Evolutionary conservation across 2,329 filamentous ascomycete genomes (phyloP), one percentile per base, ranked within the genome.

Genomic region (Hymenoscyphus linearis): DNA sequence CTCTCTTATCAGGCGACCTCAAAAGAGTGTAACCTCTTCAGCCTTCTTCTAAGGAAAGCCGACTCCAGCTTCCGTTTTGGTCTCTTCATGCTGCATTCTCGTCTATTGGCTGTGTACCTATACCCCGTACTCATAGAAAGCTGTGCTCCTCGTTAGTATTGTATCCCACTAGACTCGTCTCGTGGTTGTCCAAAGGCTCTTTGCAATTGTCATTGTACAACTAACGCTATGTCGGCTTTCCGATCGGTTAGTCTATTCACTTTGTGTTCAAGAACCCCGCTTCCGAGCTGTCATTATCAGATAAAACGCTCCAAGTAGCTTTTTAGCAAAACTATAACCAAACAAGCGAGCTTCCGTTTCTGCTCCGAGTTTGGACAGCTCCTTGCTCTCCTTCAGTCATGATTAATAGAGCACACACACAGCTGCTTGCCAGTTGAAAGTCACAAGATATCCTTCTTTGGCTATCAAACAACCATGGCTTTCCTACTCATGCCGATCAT

Each of bases 181-280:
- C 7, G 40, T 47, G 18, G 18, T 44, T 22, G n/a, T 10, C 14
- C 40, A 9, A 18, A 31, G 31, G 31, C 3, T 16, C 16, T n/a
- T 40, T 9, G 16, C 37, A n/a, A n/a, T n/a, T n/a, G n/a, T n/a
- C n/a, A 9, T 40, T 47, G 40, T 47, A 10, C 40, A 22, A 47
- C 40, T 18, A 3, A 22, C 18, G 12, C 53, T 61, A 63, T 27
- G 65, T 67, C 63, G 66, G 66, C 57, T 64, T 62, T 56, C 60
- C 61, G 57, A 63, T 67, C 34, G 66, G 66, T 66, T 53, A 53
- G 50, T 53, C 13, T 25, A 53, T 47, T 47, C 18, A 47, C 40
- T 10, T 22, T 47, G 40, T 47, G 40, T 47, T 18, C 40, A 47
- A 47, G 31, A 44, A 47, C 40, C 40, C 40, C 18, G n/a, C 40